Evolutionary conservation across 202 grass and related monocot genomes (phyloP).

Genomic region (Zizania palustris): DNA sequence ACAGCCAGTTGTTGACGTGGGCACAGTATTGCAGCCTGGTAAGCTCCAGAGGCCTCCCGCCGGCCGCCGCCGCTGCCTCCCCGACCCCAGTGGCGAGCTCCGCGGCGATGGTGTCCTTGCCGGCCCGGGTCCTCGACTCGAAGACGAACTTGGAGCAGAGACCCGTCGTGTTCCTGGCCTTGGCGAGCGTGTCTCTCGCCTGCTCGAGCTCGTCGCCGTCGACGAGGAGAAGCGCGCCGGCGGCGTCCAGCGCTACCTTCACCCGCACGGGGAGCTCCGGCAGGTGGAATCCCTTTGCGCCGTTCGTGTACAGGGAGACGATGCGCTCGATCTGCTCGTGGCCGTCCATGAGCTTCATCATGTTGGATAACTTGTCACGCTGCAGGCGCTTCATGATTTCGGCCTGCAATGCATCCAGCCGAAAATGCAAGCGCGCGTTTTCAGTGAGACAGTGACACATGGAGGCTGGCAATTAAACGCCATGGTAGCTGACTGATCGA

Average conservation of each 20-base stretch:
- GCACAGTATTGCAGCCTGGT: slow-evolving; percentile 60
- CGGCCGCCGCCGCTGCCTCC: neutral
- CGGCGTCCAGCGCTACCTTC: slow-evolving; percentile 59
- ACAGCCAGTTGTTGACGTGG: slow-evolving; percentile 51
- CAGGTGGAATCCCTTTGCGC: slow-evolving; percentile 51
- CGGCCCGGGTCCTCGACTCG: slow-evolving; percentile 56
- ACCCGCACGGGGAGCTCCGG: slow-evolving; percentile 41
- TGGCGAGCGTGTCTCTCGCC: slow-evolving; percentile 35
- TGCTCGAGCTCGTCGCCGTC: slow-evolving; percentile 44
- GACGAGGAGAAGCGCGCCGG: slow-evolving; percentile 52
- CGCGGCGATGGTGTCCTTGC: slow-evolving; percentile 65
- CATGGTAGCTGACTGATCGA: neutral
- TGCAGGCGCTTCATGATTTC: slow-evolving; percentile 72
- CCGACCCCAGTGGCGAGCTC: slow-evolving; percentile 49
- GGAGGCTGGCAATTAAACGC: neutral
- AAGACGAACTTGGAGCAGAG: slow-evolving; percentile 64
- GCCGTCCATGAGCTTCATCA: slow-evolving; percentile 58
- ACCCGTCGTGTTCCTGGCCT: slow-evolving; percentile 50
- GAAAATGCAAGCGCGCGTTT: neutral
- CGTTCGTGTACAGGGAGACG: slow-evolving; percentile 44
- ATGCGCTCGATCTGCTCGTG: slow-evolving; percentile 65
- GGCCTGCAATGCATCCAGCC: slow-evolving; percentile 29
- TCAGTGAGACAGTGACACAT: neutral
- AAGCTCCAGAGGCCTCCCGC: slow-evolving; percentile 48
- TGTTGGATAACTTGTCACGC: slow-evolving; percentile 55